Conservation (phyloP, 805 yeast species). For the Cyberlindnera mississippiensis region DNA sequence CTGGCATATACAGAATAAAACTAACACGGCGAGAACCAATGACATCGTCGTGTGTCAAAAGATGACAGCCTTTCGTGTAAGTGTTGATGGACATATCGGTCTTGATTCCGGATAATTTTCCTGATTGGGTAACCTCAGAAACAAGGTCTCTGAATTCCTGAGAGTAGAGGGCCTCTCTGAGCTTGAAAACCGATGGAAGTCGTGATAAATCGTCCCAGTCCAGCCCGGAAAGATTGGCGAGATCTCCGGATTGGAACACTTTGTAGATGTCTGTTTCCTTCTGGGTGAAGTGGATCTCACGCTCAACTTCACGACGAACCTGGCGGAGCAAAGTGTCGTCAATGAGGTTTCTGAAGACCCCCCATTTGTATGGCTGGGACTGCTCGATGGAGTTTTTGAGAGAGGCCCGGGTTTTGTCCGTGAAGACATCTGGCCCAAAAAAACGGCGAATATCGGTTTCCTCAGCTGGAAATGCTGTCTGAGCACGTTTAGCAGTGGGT, state of each 20-base stretch:
- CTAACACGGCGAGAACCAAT: constrained; percentile 93
- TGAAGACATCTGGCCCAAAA: constrained; percentile 49
- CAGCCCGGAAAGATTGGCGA: constrained; percentile 87
- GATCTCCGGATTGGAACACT: constrained; percentile 84
- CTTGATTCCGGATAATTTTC: constrained; percentile 83
- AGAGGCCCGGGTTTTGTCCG: constrained; percentile 33
- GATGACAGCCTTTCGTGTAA: constrained; percentile 89
- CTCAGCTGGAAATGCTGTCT: constrained; percentile 15
- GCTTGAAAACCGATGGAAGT: constrained; percentile 69
- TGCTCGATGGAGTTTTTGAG: constrained; percentile 42
- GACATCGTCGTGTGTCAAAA: constrained; percentile 95
- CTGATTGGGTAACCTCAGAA: constrained; percentile 77
- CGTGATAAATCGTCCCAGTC: constrained; percentile 68
- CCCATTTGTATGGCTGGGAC: constrained; percentile 87
- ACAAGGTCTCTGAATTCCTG: constrained; percentile 77
- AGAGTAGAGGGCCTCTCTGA: constrained; percentile 86
- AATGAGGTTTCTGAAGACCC: constrained; percentile 68
- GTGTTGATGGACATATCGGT: constrained; percentile 92
- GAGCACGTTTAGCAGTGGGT: constrained; percentile 10
- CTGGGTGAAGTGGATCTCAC: constrained; percentile 82
- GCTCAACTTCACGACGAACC: constrained; percentile 81
- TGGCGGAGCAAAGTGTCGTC: constrained; percentile 72
- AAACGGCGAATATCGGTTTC: constrained; percentile 34
- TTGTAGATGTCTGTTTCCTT: constrained; percentile 97
- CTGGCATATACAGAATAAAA: constrained; percentile 88